Evolutionary conservation across 345 rosid species (phyloP).

Genomic region (Erucastrum elatum): DNA sequence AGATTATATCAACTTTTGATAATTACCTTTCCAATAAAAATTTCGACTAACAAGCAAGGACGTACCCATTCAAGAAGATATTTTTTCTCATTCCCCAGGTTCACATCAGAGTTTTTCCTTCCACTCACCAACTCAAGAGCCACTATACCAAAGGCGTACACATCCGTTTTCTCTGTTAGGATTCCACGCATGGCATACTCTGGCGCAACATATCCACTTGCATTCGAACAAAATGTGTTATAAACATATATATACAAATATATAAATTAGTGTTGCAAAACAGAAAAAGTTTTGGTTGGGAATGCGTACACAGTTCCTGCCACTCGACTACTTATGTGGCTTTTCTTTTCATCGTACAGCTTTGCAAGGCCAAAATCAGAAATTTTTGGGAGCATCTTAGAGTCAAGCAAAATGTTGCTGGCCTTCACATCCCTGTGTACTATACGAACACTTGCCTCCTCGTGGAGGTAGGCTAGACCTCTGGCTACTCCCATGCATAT

Average conservation of each 20-base stretch:
- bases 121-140: conserved; percentile 47
- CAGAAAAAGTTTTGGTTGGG: neutral
- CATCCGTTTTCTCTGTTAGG: conserved; percentile 57
- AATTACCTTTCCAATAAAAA: neutral
- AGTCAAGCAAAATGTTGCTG: conserved; percentile 59
- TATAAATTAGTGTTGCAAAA: neutral
- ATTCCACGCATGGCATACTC: conserved; percentile 69
- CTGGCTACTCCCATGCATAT: conserved; percentile 51
- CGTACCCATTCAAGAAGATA: conserved; percentile 72
- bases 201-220: conserved; percentile 60
- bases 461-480: conserved; percentile 55
- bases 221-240: conserved; percentile 40
- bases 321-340: conserved; percentile 45
- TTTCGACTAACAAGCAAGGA: neutral
- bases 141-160: conserved; percentile 53
- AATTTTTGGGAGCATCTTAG: conserved; percentile 40
- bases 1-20: neutral
- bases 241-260: neutral
- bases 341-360: conserved; percentile 41
- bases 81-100: conserved; percentile 29
- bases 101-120: conserved; percentile 38
- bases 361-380: conserved; percentile 51
- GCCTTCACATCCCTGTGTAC: conserved; percentile 67
- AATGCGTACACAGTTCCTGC: conserved; percentile 46
- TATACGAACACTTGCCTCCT: conserved; percentile 55